These are phyloP conservation scores for Eucalyptus pauciflora DNA, from an alignment of 345 rosid species.

Conservation along the genomic window DNA sequence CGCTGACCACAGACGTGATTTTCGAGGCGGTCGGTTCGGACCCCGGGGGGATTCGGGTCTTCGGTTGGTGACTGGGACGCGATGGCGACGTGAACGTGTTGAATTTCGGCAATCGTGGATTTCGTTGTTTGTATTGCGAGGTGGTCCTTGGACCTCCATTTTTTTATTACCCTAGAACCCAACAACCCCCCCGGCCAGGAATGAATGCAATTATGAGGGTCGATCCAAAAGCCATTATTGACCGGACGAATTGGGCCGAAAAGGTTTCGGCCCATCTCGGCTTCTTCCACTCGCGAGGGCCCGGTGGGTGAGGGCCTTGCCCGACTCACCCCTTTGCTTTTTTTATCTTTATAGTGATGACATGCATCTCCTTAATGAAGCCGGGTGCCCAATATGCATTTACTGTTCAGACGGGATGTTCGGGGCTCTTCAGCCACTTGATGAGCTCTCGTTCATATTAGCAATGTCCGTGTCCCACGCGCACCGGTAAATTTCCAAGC, in stretches of 20 bases:
- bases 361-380: too few species aligned
- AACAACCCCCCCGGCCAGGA: neutral
- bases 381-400: neutral
- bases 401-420: neutral
- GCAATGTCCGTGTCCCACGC: accelerated
- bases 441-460: neutral
- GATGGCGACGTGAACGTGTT: neutral
- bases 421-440: neutral
- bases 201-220: neutral
- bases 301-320: neutral
- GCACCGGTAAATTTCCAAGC: neutral
- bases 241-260: neutral
- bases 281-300: neutral
- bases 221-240: neutral
- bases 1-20: neutral
- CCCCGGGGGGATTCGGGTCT: neutral
- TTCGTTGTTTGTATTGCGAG: neutral
- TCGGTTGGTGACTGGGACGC: neutral
- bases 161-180: neutral
- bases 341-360: neutral
- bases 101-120: neutral
- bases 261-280: neutral
- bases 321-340: neutral
- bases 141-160: too few species aligned
- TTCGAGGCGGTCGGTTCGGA: neutral